Conservation (phyloP, 2,329 filamentous ascomycete species). For the Hortaea werneckii region DNA sequence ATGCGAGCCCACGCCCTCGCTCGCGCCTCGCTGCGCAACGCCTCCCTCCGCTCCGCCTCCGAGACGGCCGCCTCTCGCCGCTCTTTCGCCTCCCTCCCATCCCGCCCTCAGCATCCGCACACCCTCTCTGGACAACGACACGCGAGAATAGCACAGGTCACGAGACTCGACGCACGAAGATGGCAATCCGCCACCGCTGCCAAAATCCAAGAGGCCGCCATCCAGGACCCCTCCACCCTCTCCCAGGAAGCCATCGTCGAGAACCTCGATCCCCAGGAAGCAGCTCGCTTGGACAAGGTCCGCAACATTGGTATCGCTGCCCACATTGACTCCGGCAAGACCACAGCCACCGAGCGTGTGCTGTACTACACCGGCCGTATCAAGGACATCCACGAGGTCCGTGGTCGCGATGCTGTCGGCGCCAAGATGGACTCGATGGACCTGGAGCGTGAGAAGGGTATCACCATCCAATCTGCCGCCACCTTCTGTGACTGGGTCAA, state of each 20-base stretch:
- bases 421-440: slow-evolving; percentile 99
- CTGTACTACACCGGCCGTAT: slow-evolving; percentile 97
- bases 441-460: slow-evolving; percentile 93
- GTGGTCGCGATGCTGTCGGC: slow-evolving; percentile 86
- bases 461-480: slow-evolving; percentile 96
- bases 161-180: slow-evolving; percentile 6
- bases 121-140: slow-evolving; percentile 16
- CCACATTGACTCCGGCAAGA: slow-evolving; percentile 98
- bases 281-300: slow-evolving; percentile 65
- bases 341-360: slow-evolving; percentile 89
- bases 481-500: slow-evolving; percentile 98
- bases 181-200: slow-evolving; percentile 20
- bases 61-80: slow-evolving; percentile 11
- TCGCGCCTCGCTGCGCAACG: slow-evolving; percentile 19
- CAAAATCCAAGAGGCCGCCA: slow-evolving; percentile 44
- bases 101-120: slow-evolving; percentile 5
- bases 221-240: slow-evolving; percentile 45
- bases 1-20: slow-evolving; percentile 17
- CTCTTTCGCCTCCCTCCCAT: slow-evolving; percentile 14
- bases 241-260: slow-evolving; percentile 60
- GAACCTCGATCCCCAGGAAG: slow-evolving; percentile 72
- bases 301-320: slow-evolving; percentile 98
- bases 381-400: slow-evolving; percentile 92
- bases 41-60: slow-evolving; percentile 9
- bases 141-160: slow-evolving; percentile 14